Evolutionary conservation across 1,284 basidiomycete species (phyloP), one percentile per base, ranked within the genome.

Genomic region (Ustilago bromivora): DNA sequence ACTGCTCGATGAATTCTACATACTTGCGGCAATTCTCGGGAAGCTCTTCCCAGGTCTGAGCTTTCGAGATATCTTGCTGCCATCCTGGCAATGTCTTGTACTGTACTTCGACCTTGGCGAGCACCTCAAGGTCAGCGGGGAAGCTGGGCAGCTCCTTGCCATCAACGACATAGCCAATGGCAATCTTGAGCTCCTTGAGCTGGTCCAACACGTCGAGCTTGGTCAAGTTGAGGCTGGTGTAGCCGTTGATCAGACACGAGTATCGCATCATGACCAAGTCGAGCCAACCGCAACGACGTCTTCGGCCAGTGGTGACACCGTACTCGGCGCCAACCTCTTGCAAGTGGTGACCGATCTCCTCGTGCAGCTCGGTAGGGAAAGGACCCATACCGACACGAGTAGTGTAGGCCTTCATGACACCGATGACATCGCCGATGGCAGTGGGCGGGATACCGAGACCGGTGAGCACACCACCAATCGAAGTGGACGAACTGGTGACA

Each of bases 401-500:
- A 23, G 97, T 98, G 87, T 99, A 99, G 3, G 96, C 96, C 88
- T 98, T 99, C 87, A 96, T 89, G 69, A 99, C 96, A 72, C 96
- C 97, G 78, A 97, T 92, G 28, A 92, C 90, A 56, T 91, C 90
- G 47, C 94, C 94, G 78, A 99, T 92, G 74, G 90, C 87, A 87
- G 92, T 92, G 4, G 96, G 95, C 7, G 96, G 95, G 69, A 99
- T 92, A 64, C 95, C 96, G 49, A 99, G 91, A 60, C 96, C 96
- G 32, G 96, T 98, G 88, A 94, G 94, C 34, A 98, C 95, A 36
- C 95, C 96, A 54, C 96, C 96, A 72, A 98, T 93, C 54, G 92
- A 90, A 5, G 96, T 98, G 23, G 93, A 92, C 4, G 94, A 96
- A 19, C 94, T 96, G 1, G 96, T 99, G 78, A 99, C 96, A 87